Percentiles rank a stretch among this genome's conserved stretches.
Conservation (phyloP, 495 filamentous ascomycete genomes). For the Aspergillus leporis region DNA sequence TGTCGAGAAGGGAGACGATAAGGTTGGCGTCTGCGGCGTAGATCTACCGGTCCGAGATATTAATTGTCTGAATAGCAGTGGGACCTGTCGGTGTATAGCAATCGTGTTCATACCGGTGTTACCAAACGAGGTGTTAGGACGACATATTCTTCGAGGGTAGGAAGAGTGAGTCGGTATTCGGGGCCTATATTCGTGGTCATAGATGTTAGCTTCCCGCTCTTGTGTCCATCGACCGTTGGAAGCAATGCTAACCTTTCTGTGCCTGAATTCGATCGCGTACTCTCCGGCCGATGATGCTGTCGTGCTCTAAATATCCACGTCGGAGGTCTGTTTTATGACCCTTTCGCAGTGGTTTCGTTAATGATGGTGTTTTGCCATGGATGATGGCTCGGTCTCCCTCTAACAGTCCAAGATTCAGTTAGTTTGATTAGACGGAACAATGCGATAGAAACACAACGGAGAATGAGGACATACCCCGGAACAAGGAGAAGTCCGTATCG, state of each 20-base stretch:
- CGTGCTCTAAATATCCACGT: conserved; percentile 54
- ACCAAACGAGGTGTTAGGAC: conserved; percentile 62
- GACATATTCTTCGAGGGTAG: conserved; percentile 72
- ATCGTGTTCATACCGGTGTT: conserved; percentile 60
- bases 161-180: conserved; percentile 56
- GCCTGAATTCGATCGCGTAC: conserved; percentile 55
- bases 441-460: not conserved
- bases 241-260: conserved; percentile 39
- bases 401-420: conserved; percentile 19
- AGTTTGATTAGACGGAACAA: not conserved
- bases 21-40: conserved; percentile 71
- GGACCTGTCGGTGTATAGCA: conserved; percentile 1
- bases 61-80: conserved; percentile 4
- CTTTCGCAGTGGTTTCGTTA: conserved; percentile 51
- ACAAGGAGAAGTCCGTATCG: conserved; percentile 42
- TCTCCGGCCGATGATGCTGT: conserved; percentile 63
- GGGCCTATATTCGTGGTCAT: conserved; percentile 27
- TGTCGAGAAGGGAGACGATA: conserved; percentile 72
- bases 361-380: conserved; percentile 46
- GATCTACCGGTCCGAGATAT: conserved; percentile 50
- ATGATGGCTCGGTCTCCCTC: conserved; percentile 62
- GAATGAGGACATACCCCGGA: conserved; percentile 33
- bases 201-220: not conserved
- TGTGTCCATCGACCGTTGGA: not conserved
- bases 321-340: conserved; percentile 48